Percentiles rank a stretch among this genome's conserved stretches.
These are phyloP conservation scores for Glaciozyma antarctica DNA, from an alignment of 768 basidiomycete genomes.

Conservation along the genomic window DNA sequence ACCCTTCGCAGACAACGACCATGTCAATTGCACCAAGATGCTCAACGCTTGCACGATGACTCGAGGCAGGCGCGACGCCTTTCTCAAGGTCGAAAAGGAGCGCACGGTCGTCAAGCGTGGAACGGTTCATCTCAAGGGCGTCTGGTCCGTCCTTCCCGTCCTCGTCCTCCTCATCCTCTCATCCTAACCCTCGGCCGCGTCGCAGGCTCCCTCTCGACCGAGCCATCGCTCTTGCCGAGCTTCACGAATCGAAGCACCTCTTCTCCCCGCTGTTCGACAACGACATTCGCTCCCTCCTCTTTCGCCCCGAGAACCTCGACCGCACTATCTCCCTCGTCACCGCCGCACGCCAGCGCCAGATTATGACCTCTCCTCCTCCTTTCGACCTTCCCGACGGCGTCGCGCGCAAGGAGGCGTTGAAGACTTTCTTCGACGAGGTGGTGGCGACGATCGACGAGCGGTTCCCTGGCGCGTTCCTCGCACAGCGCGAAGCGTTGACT, in stretches of 20 bases:
- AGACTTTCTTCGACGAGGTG: no score
- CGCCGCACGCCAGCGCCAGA: not conserved
- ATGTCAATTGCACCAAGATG: constrained; percentile 28
- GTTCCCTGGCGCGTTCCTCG: no score
- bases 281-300: not conserved
- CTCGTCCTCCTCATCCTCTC: not conserved
- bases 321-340: not conserved
- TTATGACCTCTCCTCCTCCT: no score
- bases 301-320: not conserved
- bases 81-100: constrained; percentile 17
- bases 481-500: no score
- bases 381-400: no score
- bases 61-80: constrained; percentile 20
- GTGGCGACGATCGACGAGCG: no score
- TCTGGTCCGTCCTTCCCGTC: constrained; percentile 16
- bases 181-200: not conserved
- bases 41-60: constrained; percentile 18
- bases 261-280: not conserved
- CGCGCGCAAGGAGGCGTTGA: no score
- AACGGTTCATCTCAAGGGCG: constrained; percentile 18
- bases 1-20: constrained; percentile 13
- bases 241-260: not conserved
- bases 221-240: not conserved
- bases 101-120: constrained; percentile 12
- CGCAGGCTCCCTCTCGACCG: not conserved